Conservation (phyloP, 805 yeast species). For the Lipomyces oligophaga region DNA sequence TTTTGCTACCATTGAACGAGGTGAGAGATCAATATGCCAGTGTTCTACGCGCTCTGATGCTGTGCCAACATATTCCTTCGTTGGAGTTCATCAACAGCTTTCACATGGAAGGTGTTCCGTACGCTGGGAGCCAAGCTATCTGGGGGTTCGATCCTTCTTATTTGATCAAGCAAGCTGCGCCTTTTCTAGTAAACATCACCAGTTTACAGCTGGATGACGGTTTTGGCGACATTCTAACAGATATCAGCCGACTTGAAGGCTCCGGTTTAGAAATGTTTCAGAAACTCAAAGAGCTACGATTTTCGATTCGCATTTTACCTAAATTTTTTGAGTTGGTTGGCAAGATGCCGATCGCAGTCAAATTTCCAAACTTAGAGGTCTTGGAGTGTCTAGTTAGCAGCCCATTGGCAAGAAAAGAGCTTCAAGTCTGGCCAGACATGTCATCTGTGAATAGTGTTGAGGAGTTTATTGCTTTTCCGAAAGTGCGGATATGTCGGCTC, state of each 20-base stretch:
- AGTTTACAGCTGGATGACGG: constrained; percentile 14
- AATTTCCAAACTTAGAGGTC: constrained; percentile 11
- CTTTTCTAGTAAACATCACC: background rate
- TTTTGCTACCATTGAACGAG: constrained; percentile 1
- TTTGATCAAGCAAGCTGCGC: constrained; percentile 8
- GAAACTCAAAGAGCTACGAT: constrained; percentile 5
- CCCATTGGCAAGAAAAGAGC: background rate
- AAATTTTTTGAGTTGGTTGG: constrained; percentile 11
- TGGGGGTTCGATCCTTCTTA: constrained; percentile 20
- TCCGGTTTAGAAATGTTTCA: constrained; percentile 5
- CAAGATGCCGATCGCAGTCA: background rate
- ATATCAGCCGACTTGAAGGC: background rate
- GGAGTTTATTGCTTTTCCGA: constrained; percentile 13
- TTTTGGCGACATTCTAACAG: constrained; percentile 6
- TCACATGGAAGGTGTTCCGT: constrained; percentile 15
- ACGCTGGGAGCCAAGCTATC: constrained; percentile 12
- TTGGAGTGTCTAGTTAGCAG: constrained; percentile 7
- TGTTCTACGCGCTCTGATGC: constrained; percentile 11
- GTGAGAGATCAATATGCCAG: constrained; percentile 10
- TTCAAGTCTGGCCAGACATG: constrained; percentile 23
- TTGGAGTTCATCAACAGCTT: background rate
- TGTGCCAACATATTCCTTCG: constrained; percentile 16
- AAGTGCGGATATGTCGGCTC: constrained; percentile 3
- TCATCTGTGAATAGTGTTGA: background rate
- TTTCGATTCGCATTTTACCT: constrained; percentile 18